These are phyloP conservation scores for Ganoderma lucidum DNA, from an alignment of 1,284 basidiomycete genomes.

Conservation along the genomic window DNA sequence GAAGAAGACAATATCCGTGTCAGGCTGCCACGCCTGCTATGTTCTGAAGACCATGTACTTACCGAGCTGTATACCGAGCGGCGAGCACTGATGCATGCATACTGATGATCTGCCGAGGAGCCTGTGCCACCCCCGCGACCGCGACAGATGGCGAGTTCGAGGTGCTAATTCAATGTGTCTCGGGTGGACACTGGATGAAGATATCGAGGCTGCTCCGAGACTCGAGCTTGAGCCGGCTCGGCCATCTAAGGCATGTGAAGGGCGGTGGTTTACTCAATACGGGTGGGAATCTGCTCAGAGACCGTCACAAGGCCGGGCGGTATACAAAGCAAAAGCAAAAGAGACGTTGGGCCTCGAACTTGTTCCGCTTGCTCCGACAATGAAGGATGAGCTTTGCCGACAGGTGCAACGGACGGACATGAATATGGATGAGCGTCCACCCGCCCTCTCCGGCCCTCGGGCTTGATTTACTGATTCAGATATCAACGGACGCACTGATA, in stretches of 20 bases:
- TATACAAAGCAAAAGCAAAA: background rate
- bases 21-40: background rate
- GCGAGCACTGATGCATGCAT: too few species aligned
- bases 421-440: background rate
- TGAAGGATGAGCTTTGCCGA: background rate
- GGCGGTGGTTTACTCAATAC: background rate
- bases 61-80: background rate
- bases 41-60: background rate
- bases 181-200: too few species aligned
- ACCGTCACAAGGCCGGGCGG: background rate
- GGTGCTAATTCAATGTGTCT: background rate
- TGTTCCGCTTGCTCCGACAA: conserved; percentile 6
- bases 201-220: background rate
- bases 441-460: background rate
- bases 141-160: background rate
- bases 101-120: background rate
- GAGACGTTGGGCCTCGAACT: conserved; percentile 3
- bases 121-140: background rate
- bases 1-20: conserved; percentile 2
- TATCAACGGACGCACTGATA: background rate
- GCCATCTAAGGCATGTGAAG: background rate
- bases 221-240: background rate
- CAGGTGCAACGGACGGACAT: background rate
- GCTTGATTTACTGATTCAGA: background rate
- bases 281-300: background rate